Evolutionary conservation across 176 grass and related monocot species (phyloP), one percentile per base, ranked within the genome.

Genomic region (Miscanthus lutarioriparius): DNA sequence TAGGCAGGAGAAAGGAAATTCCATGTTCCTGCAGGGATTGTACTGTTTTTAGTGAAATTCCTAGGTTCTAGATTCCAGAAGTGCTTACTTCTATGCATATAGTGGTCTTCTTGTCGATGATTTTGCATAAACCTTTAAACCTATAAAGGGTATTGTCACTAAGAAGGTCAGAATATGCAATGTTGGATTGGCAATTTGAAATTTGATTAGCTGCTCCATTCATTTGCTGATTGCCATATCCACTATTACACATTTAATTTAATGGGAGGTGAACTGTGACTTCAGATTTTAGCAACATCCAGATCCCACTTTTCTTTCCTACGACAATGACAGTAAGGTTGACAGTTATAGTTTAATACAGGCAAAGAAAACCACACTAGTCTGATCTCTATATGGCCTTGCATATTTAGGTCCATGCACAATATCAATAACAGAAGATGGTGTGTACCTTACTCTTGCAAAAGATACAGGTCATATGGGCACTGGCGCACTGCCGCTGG

Each of bases 201-300:
- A 48, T 22, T 37, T 72, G 37, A 80, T 37, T 59, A 7, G 16
- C 23, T 62, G 62, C 27, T 35, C 26, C 2, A 56, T 56, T 56
- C 51, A 56, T 54, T 19, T 49, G 6, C 47, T 49, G 47, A 49
- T 17, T 49, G 47, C 47, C 17, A 49, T 51, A 51, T 19, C 15
- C 48, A 51, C 5, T 59, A 59, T 59, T 23, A 48, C 7, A 10
- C 7, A 49, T 49, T 9, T 6, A 9, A 74, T 75, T 85, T 85
- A 70, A 44, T 61, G 40, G 72, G 72, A 84, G 62, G 11, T 14
- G n/a, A 7, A n/a, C 16, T 63, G 74, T 48, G 27, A 48, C 74
- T 75, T 83, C 2, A 67, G 76, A 47, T 65, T 75, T 44, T 66
- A 76, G 22, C 65, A 67, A 53, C 43, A 53, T 66, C 37, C 30